phyloP scores from a whole-genome alignment of 805 yeast species.

The Wickerhamiella kurtzmanii region DNA sequence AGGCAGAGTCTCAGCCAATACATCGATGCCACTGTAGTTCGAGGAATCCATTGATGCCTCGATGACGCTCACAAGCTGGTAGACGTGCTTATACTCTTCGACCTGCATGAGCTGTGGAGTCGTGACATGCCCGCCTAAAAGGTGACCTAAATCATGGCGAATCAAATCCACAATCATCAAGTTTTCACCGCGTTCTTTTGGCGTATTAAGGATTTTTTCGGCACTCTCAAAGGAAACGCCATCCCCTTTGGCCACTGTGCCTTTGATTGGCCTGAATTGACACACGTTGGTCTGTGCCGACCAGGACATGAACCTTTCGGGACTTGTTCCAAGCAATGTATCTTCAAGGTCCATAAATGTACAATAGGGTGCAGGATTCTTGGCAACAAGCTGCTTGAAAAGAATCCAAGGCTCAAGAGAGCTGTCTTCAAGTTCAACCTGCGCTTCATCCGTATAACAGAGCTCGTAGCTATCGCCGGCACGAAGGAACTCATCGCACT shows the following conservation, averaged over 20 bases:
- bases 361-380: constrained; percentile 89
- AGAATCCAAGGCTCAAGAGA: constrained; percentile 54
- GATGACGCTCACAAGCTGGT: constrained; percentile 81
- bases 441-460: constrained; percentile 71
- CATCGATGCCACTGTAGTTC: constrained; percentile 56
- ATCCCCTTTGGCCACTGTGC: constrained; percentile 65
- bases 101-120: constrained; percentile 77
- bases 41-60: constrained; percentile 38
- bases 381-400: constrained; percentile 53
- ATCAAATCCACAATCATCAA: constrained; percentile 93
- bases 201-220: constrained; percentile 50
- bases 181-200: constrained; percentile 91
- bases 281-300: constrained; percentile 32
- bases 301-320: constrained; percentile 89
- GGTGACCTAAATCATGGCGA: constrained; percentile 72
- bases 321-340: constrained; percentile 71
- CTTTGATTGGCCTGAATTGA: constrained; percentile 90
- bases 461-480: constrained; percentile 89
- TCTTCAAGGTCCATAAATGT: constrained; percentile 62
- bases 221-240: constrained; percentile 48
- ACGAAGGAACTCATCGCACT: constrained; percentile 54
- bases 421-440: constrained; percentile 35
- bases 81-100: constrained; percentile 85
- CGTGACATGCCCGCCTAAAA: constrained; percentile 43
- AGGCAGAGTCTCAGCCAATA: constrained; percentile 67